These are phyloP conservation scores for Blastobotrys chiropterorum DNA, from an alignment of 805 yeast genomes.

Conservation along the genomic window DNA sequence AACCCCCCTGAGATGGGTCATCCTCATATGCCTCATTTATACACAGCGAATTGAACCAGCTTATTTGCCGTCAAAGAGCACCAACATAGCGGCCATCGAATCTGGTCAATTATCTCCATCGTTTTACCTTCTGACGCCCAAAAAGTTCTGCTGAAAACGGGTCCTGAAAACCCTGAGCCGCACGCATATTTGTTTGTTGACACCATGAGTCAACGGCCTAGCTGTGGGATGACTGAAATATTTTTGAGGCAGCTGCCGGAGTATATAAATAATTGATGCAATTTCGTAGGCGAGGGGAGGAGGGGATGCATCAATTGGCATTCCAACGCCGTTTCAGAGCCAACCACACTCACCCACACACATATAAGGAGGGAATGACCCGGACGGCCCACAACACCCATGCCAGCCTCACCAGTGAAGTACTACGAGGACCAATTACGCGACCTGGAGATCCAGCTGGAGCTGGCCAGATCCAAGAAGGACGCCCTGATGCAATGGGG, in stretches of 20 bases:
- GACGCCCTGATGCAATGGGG: not conserved
- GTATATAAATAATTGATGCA: not conserved
- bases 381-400: not conserved
- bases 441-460: not conserved
- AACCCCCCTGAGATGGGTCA: too few relatives aligned
- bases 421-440: not conserved
- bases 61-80: too few relatives aligned
- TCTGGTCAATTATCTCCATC: too few relatives aligned
- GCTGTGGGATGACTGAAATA: not conserved
- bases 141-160: too few relatives aligned
- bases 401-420: not conserved
- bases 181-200: too few relatives aligned
- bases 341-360: too few relatives aligned
- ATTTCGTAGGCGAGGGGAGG: not conserved
- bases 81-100: too few relatives aligned
- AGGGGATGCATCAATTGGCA: not conserved
- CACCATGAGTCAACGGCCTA: not conserved
- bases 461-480: not conserved
- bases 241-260: not conserved
- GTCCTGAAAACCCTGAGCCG: too few relatives aligned
- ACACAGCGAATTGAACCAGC: too few relatives aligned
- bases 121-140: too few relatives aligned
- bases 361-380: not conserved
- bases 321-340: not conserved
- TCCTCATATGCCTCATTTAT: too few relatives aligned